phyloP scores from a whole-genome alignment of 768 basidiomycete species.

The Amyloporia xantha region DNA sequence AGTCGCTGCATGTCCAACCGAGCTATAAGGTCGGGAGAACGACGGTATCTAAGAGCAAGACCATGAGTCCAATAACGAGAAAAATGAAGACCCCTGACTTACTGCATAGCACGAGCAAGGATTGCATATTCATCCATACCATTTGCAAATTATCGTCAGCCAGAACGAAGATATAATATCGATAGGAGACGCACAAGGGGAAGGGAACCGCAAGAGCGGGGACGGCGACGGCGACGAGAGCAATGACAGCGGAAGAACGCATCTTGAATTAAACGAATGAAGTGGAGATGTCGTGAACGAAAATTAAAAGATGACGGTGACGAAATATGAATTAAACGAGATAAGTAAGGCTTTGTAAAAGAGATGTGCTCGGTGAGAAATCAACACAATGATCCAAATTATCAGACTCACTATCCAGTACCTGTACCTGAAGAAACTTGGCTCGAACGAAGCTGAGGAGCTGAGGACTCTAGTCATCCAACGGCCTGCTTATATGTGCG shows the following conservation, averaged over 20 bases:
- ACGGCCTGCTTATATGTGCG: no score
- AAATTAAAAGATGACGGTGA: not conserved
- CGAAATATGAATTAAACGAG: slow-evolving; percentile 1
- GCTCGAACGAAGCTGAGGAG: slow-evolving; percentile 4
- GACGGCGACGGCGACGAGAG: not conserved
- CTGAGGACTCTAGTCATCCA: no score
- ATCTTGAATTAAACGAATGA: not conserved
- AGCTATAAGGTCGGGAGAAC: not conserved
- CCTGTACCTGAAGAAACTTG: not conserved
- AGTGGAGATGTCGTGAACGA: not conserved
- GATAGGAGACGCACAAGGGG: not conserved
- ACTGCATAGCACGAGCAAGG: not conserved
- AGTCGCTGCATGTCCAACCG: no score
- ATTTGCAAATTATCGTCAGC: not conserved
- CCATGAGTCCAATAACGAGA: not conserved
- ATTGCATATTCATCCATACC: not conserved
- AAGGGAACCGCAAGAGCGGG: slow-evolving; percentile 1
- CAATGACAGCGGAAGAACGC: slow-evolving; percentile 1
- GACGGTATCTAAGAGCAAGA: not conserved
- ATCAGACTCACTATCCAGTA: slow-evolving; percentile 4
- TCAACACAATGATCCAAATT: not conserved
- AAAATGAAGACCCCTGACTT: not conserved
- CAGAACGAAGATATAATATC: not conserved
- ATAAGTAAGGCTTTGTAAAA: slow-evolving; percentile 3
- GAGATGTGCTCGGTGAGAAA: not conserved